Evolutionary conservation across 441 rosid species (phyloP), one percentile per base, ranked within the genome.

Genomic region (Pelargonium fulgidum): DNA sequence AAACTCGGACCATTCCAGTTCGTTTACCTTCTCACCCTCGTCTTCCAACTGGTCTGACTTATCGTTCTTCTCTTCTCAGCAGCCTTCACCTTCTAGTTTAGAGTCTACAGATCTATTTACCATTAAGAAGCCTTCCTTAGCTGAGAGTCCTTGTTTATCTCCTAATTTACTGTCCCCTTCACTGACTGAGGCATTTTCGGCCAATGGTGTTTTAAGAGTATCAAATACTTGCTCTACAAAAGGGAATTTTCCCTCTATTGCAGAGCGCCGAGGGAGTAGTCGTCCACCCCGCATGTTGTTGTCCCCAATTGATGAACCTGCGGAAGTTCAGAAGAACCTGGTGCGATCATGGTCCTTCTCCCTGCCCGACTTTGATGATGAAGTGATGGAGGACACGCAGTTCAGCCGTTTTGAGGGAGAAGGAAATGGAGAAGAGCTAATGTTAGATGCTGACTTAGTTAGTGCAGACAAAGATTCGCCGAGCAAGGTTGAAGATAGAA

Each of bases 21-120:
- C 87, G 24, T 85, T 86, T 72, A 76, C 83, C 70, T 88, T 88
- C 70, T 88, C 93, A 54, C 93, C 93, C 16, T 82, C 91, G 8
- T 86, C 91, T 36, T 83, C 91, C 61, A 88, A 85, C 69, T 86
- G 89, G 91, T 86, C 90, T 56, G 93, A 88, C 82, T 75, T 82
- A 33, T 81, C 88, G 29, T 82, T 74, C 78, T 76, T 81, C 67
- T 84, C 89, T 69, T 86, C 90, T 66, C 85, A 71, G 80, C 93
- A 81, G 75, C 86, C 91, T 80, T 86, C 89, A 65, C 93, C 93
- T 44, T 85, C 93, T 66, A 76, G 80, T 66, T 33, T 73, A 76
- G 89, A 81, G 71, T 67, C 81, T 16, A 66, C 56, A 1, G 85
- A 84, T 67, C 75, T 71, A 29, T 72, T 68, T 74, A 64, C 69